Percentiles rank a stretch among this genome's conserved stretches.
Conservation (phyloP, 2,329 filamentous ascomycete genomes). For the Talaromyces atroroseus region DNA sequence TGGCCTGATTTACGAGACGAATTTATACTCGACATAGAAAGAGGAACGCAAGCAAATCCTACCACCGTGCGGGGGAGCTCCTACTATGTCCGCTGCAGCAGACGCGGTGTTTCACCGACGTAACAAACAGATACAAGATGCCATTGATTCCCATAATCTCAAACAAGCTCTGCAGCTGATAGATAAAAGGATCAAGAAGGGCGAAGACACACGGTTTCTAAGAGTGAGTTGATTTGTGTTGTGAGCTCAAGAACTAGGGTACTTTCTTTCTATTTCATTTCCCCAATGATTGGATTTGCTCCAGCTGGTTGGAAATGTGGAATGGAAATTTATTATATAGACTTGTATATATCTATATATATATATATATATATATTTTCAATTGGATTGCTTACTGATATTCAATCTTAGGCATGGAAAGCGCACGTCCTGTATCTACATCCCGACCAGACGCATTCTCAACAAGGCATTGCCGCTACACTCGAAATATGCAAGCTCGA, state of each 20-base stretch:
- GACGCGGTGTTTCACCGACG: slow-evolving; percentile 40
- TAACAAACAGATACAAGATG: slow-evolving; percentile 47
- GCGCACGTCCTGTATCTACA: slow-evolving; percentile 38
- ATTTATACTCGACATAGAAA: neutral
- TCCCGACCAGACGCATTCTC: slow-evolving; percentile 36
- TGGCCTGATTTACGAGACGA: neutral
- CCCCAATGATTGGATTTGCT: neutral
- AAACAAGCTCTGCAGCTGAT: slow-evolving; percentile 47
- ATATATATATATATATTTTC: neutral
- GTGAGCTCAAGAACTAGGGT: neutral
- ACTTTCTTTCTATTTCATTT: neutral
- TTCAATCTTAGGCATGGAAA: slow-evolving; percentile 36
- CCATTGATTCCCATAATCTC: slow-evolving; percentile 43
- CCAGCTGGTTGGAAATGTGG: neutral
- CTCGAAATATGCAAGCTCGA: slow-evolving; percentile 38
- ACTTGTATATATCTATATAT: neutral
- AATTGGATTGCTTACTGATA: neutral
- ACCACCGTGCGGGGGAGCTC: slow-evolving; percentile 14
- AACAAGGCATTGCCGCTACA: slow-evolving; percentile 40
- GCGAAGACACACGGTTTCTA: slow-evolving; percentile 40
- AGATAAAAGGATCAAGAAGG: slow-evolving; percentile 53
- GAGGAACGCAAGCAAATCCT: neutral
- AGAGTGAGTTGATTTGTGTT: slow-evolving; percentile 24
- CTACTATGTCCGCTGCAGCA: slow-evolving; percentile 29
- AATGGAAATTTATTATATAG: neutral